These are phyloP conservation scores for Comarum palustre DNA, from an alignment of 306 rosid species.

Conservation along the genomic window DNA sequence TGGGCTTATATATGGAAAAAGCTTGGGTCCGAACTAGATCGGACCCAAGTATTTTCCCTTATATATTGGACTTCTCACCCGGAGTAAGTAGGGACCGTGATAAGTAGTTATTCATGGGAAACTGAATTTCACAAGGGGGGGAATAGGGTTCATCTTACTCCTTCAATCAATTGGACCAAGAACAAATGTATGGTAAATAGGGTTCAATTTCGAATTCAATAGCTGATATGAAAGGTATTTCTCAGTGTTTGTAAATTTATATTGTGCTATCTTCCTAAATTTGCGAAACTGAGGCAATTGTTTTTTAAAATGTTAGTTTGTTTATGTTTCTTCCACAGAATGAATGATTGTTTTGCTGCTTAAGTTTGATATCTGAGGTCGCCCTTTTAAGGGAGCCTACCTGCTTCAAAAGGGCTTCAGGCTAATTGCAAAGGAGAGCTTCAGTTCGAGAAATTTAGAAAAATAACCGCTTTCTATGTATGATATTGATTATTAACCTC, in stretches of 20 bases:
- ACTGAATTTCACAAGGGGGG: slow-evolving; percentile 29
- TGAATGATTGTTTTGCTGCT: not conserved
- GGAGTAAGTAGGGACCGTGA: slow-evolving; percentile 47
- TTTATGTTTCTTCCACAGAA: not conserved
- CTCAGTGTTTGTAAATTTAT: slow-evolving; percentile 36
- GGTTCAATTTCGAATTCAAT: not conserved
- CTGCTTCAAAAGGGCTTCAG: not conserved
- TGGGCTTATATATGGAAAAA: too few relatives aligned
- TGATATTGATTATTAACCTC: too few relatives aligned
- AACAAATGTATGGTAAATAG: not conserved
- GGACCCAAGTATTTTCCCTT: too few relatives aligned
- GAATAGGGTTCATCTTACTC: slow-evolving; percentile 28
- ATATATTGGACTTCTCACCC: slow-evolving; percentile 93
- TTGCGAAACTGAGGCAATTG: slow-evolving; percentile 12
- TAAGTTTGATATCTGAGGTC: not conserved
- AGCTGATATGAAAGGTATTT: not conserved
- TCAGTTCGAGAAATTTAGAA: too few relatives aligned
- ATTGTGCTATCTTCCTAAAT: slow-evolving; percentile 28
- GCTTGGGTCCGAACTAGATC: too few relatives aligned
- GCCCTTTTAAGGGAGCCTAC: not conserved
- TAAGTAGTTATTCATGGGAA: slow-evolving; percentile 22
- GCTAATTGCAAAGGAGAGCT: not conserved
- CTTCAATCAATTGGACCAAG: slow-evolving; percentile 27
- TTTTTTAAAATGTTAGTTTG: not conserved
- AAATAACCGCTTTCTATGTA: too few relatives aligned